Evolutionary conservation across 2,329 filamentous ascomycete species (phyloP).

Genomic region (Botrytis fragariae): DNA sequence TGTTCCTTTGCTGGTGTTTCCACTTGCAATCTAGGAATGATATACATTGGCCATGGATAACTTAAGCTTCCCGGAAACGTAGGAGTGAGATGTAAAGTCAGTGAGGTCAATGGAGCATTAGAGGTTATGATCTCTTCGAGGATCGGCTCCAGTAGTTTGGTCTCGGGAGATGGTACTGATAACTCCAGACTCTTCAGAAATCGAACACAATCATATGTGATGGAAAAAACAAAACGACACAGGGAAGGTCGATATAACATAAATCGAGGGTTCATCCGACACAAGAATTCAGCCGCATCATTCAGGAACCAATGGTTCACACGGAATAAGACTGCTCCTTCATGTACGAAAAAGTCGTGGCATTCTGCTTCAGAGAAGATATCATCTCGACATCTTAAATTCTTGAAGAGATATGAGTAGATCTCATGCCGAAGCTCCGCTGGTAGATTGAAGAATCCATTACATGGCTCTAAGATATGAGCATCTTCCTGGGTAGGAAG

Average conservation of each 20-base stretch:
- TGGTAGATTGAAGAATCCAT: conserved; percentile 15
- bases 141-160: conserved; percentile 5
- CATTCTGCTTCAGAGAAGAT: conserved; percentile 17
- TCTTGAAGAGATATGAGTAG: conserved; percentile 18
- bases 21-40: conserved; percentile 9
- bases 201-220: conserved; percentile 12
- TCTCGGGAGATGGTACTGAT: conserved; percentile 15
- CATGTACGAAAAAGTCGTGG: conserved; percentile 6
- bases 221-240: conserved; percentile 11
- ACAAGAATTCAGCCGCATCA: conserved; percentile 17
- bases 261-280: conserved; percentile 18
- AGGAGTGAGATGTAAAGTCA: conserved; percentile 10
- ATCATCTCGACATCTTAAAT: conserved; percentile 17
- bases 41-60: conserved; percentile 17
- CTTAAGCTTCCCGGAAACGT: conserved; percentile 17
- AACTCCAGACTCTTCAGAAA: conserved; percentile 16
- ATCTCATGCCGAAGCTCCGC: conserved; percentile 15
- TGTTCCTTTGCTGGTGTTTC: conserved; percentile 16
- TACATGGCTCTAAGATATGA: background rate
- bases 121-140: conserved; percentile 9
- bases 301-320: conserved; percentile 17
- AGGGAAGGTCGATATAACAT: conserved; percentile 16
- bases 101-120: conserved; percentile 12
- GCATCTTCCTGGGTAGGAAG: background rate
- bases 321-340: conserved; percentile 12